Conservation (phyloP, 2,329 filamentous ascomycete genomes). For the Cryphonectria carpinicola region DNA sequence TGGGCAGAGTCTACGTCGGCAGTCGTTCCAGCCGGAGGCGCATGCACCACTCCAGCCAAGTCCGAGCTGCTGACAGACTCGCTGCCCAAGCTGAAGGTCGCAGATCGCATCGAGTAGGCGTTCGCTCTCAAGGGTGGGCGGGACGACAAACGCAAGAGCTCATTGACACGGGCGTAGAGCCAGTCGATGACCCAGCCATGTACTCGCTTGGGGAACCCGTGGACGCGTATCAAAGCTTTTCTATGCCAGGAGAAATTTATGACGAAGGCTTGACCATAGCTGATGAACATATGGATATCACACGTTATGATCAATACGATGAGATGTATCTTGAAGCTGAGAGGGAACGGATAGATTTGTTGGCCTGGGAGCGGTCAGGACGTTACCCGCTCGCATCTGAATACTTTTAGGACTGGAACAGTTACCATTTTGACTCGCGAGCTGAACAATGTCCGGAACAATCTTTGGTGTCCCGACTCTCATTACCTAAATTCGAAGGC, state of each 20-base stretch:
- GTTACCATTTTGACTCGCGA: not conserved
- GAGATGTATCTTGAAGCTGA: conserved; percentile 14
- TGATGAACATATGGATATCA: not conserved
- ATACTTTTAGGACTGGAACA: not conserved
- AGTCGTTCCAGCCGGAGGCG: too few species aligned
- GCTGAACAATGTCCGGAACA: not conserved
- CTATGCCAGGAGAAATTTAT: not conserved
- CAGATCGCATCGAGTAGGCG: not conserved
- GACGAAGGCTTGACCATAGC: not conserved
- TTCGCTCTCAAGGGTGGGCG: not conserved
- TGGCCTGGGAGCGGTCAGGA: not conserved
- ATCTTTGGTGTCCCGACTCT: too few species aligned
- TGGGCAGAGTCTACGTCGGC: not conserved
- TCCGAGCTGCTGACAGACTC: not conserved
- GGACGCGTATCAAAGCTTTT: not conserved
- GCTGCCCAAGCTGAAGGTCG: not conserved
- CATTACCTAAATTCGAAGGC: not conserved
- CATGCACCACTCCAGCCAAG: not conserved
- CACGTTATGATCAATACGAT: not conserved
- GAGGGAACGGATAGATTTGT: not conserved
- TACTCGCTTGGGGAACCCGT: not conserved
- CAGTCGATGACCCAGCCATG: not conserved
- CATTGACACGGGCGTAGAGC: not conserved
- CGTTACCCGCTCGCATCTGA: not conserved
- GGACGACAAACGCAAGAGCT: not conserved